Base-by-base conservation (phyloP, 345 rosid genomes). In the Euphorbia peplus region DNA sequence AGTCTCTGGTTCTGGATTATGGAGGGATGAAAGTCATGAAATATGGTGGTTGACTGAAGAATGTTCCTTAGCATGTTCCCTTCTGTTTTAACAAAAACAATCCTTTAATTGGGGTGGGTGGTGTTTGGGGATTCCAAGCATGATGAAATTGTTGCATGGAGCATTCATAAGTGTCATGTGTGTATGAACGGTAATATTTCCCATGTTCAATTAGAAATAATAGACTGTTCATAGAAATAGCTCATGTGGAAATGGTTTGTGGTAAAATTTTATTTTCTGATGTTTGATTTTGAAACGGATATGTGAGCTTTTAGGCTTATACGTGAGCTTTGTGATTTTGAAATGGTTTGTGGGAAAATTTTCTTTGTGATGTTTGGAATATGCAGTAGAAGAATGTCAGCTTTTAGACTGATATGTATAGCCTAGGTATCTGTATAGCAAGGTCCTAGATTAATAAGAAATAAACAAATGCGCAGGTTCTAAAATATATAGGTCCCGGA, bases 111-210 rank as follows among this genome's bases (percentile, higher is more conserved):
- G 42, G 37, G 24, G 11, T 6, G 9, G 21, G 21, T 24, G 51
- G 52, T 54, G 61, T 5, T 67, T 18, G 68, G 52, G 52, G 7
- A 64, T 11, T 14, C 14, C 50, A 44, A 44, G 50, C 25, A 53
- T 53, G 63, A 29, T 30, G 41, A 26, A 25, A 30, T 30, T 8
- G 24, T 59, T 54, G 29, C 32, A 25, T 12, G 13, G 12, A 25
- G 19, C 9, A 1, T 14, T 26, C 11, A 21, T 28, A 12, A 26
- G 18, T 44, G 12, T n/a, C n/a, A n/a, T 12, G 60, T 56, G 18
- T 44, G 12, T 26, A 11, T 56, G n/a, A 24, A 24, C 5, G n/a
- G n/a, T 14, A 7, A 44, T 44, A 12, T 44, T 44, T 18, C 15
- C 15, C 50, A 10, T 44, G 50, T 44, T 44, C 50, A 44, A 44